Evolutionary conservation across 2,329 filamentous ascomycete genomes (phyloP), one percentile per base, ranked within the genome.

Genomic region (Trichoderma brevicompactum): DNA sequence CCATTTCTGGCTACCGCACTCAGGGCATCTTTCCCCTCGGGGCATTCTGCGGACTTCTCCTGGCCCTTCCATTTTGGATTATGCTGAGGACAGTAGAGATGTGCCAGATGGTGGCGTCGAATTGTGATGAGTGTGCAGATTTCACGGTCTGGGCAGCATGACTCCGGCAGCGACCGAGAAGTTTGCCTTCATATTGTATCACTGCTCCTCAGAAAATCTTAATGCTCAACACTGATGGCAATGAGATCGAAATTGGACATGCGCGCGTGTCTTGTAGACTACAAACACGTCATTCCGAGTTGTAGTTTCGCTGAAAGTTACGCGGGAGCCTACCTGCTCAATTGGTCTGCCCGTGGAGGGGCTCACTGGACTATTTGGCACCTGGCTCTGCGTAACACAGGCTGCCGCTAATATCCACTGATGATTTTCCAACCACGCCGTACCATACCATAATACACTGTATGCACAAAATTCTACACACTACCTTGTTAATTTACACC

Each of bases 1-100:
- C 79, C 90, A 92, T 68, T 85, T 85, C 48, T 83, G 84, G 59
- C 90, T 89, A 66, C 90, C 89, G 74, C 92, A 96, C 72, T 86
- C 83, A 41, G 85, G 81, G 70, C 85, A 87, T 52, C 80, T 78
- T 70, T 87, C 82, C 38, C 82, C 83, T 23, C 74, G 74, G n/a
- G 80, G 80, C 69, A 87, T 85, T 53, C 79, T 81, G 68, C 81
- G 81, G 68, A 83, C 78, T 54, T 82, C 78, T 46, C 76, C 75
- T 46, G 78, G 69, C 67, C 77, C 73, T 66, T 80, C 72, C 79
- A 82, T 84, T 17, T 6, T 10, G 36, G 23, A 43, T 23, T 23
- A 19, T 10, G 17, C 28, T 10, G 38, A 19, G 4, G 67, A 34
- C 17, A 19, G 23, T 12, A 19, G 28, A 52, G n/a, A 36, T 9